Percentiles rank a stretch among this genome's conserved stretches.
Conservation (phyloP, 805 yeast species). For the Candida morakotiae region DNA sequence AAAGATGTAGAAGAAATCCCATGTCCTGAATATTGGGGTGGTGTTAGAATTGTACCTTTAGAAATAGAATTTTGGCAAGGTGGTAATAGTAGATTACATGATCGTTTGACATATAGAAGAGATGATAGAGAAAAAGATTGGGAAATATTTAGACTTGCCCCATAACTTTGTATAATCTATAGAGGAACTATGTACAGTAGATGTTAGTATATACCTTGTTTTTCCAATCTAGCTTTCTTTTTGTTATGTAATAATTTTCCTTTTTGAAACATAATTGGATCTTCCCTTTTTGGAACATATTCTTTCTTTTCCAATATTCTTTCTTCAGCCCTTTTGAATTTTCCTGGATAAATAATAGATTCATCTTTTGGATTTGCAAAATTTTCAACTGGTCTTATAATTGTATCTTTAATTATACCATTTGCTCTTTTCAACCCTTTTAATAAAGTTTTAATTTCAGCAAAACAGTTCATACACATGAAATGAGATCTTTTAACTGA, state of each 20-base stretch:
- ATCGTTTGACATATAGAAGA: constrained; percentile 72
- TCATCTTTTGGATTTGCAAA: constrained; percentile 51
- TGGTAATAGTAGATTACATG: constrained; percentile 83
- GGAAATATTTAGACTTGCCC: constrained; percentile 69
- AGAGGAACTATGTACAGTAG: too few species aligned
- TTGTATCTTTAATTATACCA: constrained; percentile 10
- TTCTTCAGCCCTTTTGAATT: constrained; percentile 38
- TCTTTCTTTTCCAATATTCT: constrained; percentile 34
- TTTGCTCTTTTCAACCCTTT: constrained; percentile 39
- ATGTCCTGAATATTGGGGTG: constrained; percentile 96
- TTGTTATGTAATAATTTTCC: constrained; percentile 7
- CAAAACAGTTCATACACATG: constrained; percentile 89
- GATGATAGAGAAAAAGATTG: constrained; percentile 50
- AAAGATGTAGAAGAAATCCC: constrained; percentile 65
- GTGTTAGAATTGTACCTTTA: constrained; percentile 78
- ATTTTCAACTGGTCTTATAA: constrained; percentile 30
- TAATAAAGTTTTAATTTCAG: constrained; percentile 75
- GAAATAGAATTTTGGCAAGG: constrained; percentile 99
- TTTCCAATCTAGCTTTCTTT: constrained; percentile 1
- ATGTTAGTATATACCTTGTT: neutral
- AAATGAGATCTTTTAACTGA: constrained; percentile 85
- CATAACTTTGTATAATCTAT: constrained; percentile 29
- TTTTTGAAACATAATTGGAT: constrained; percentile 32
- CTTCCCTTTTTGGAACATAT: constrained; percentile 41
- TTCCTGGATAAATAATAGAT: constrained; percentile 71